Conservation (phyloP, 2,329 filamentous ascomycete species). For the Pseudogymnoascus sp. region DNA sequence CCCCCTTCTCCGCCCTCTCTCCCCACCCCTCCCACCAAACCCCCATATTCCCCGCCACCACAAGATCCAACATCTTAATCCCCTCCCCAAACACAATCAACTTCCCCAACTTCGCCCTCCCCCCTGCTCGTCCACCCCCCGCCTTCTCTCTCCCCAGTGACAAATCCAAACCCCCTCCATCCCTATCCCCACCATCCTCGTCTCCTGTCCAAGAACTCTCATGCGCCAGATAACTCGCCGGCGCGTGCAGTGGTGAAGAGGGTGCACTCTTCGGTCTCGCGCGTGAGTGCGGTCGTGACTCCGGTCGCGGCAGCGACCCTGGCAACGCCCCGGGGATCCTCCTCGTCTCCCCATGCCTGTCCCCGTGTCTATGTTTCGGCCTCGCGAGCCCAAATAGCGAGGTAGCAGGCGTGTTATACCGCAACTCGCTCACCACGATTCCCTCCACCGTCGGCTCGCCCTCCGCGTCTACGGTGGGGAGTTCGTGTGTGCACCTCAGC, state of each 20-base stretch:
- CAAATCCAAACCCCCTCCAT: slow-evolving; percentile 53
- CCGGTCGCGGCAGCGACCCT: neutral
- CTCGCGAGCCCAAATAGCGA: slow-evolving; percentile 31
- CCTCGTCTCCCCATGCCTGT: neutral
- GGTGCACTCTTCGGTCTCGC: neutral
- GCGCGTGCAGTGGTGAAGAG: neutral
- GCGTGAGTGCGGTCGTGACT: neutral
- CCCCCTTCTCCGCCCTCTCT: neutral
- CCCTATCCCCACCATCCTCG: slow-evolving; percentile 27
- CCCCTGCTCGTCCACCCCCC: slow-evolving; percentile 77
- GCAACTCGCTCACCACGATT: slow-evolving; percentile 63
- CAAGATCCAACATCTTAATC: slow-evolving; percentile 87
- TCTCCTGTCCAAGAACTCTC: slow-evolving; percentile 8
- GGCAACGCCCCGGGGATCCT: neutral
- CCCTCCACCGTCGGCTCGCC: neutral
- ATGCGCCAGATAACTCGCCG: neutral
- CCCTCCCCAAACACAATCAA: slow-evolving; percentile 84
- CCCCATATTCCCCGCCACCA: slow-evolving; percentile 85
- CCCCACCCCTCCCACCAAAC: slow-evolving; percentile 88
- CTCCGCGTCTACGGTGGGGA: slow-evolving; percentile 29
- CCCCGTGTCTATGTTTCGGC: slow-evolving; percentile 19
- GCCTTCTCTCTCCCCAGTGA: slow-evolving; percentile 74
- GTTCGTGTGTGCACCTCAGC: slow-evolving; percentile 65
- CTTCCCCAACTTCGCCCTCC: slow-evolving; percentile 87
- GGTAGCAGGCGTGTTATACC: slow-evolving; percentile 58